These are phyloP conservation scores for Metschnikowia lochheadii DNA, from an alignment of 805 yeast species.

Conservation along the genomic window DNA sequence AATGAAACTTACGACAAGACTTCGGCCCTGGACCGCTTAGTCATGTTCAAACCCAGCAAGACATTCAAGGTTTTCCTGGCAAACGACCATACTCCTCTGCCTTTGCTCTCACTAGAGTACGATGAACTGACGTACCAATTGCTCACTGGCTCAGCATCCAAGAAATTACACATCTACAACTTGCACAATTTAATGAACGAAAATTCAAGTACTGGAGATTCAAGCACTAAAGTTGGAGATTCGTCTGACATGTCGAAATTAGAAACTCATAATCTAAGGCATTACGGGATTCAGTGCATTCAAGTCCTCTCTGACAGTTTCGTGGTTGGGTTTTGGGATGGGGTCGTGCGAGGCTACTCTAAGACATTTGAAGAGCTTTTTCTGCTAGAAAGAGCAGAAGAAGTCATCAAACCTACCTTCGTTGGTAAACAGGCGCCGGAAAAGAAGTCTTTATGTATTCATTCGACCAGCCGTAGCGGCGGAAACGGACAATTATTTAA, in stretches of 20 bases:
- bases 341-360: conserved; percentile 31
- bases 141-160: conserved; percentile 48
- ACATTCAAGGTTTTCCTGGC: conserved; percentile 20
- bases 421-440: conserved; percentile 7
- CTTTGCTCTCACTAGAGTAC: conserved; percentile 43
- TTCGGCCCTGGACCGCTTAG: conserved; percentile 6
- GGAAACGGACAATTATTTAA: background rate
- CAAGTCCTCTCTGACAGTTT: conserved; percentile 19
- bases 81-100: conserved; percentile 48
- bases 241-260: background rate
- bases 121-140: conserved; percentile 23
- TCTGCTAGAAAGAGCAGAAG: conserved; percentile 12
- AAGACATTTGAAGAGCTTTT: conserved; percentile 5
- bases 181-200: background rate
- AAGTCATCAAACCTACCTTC: conserved; percentile 10
- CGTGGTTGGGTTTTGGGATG: conserved; percentile 48
- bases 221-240: background rate
- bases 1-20: conserved; percentile 4
- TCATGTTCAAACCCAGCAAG: conserved; percentile 26
- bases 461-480: background rate
- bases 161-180: conserved; percentile 32
- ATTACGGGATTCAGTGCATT: conserved; percentile 20
- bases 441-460: conserved; percentile 15
- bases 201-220: background rate
- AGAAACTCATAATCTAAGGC: conserved; percentile 10